These are phyloP conservation scores for Cryphonectria parasitica DNA, from an alignment of 2,329 filamentous ascomycete genomes.

Conservation along the genomic window DNA sequence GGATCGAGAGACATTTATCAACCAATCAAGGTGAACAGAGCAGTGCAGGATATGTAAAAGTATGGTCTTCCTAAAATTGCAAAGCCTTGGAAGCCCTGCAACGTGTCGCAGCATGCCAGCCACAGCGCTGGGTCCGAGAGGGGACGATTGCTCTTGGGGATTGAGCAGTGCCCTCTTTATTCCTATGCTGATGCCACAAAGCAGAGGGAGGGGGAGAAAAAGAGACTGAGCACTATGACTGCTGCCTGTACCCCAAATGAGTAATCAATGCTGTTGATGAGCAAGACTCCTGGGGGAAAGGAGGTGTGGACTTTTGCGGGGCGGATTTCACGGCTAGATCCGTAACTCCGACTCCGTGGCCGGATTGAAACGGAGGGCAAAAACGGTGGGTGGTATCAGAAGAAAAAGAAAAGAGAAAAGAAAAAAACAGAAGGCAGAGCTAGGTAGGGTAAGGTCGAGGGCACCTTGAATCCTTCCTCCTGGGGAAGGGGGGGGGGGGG, in stretches of 20 bases:
- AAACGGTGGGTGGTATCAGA: background rate
- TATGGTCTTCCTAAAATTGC: background rate
- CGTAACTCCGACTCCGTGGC: slow-evolving; percentile 2
- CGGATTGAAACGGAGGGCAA: background rate
- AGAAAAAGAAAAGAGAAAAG: background rate
- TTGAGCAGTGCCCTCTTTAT: no score
- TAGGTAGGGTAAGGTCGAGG: background rate
- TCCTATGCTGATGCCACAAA: no score
- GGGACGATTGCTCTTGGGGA: no score
- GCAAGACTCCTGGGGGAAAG: background rate
- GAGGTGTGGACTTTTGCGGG: background rate
- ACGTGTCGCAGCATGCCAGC: background rate
- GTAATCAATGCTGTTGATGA: background rate
- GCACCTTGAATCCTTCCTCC: background rate
- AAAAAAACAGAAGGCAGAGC: background rate
- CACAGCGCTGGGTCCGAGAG: no score
- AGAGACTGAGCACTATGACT: no score
- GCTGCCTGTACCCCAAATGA: background rate
- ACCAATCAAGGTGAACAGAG: no score
- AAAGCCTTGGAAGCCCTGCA: no score
- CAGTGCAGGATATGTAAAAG: background rate
- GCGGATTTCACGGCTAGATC: slow-evolving; percentile 1
- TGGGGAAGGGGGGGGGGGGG: no score
- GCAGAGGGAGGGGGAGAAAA: no score
- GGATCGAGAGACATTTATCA: background rate